These are phyloP conservation scores for Galeopsis tetrahit DNA, from an alignment of 257 asterid genomes.

Conservation along the genomic window DNA sequence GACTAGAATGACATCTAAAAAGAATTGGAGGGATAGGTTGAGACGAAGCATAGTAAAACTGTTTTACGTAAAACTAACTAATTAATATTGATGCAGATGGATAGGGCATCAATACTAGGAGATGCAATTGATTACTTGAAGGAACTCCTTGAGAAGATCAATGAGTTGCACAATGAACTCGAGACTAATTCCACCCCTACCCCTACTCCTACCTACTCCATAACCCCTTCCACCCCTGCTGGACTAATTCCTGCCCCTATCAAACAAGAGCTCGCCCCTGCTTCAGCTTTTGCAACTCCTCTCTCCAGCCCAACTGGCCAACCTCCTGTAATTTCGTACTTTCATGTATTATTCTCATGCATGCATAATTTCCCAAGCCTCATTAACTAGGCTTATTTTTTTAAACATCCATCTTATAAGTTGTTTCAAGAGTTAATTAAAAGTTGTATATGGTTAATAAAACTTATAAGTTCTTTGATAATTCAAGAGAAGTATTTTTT, in stretches of 20 bases:
- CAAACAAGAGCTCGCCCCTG: constrained; percentile 60
- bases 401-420: too few species aligned
- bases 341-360: background rate
- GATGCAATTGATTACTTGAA: constrained; percentile 78
- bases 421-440: too few species aligned
- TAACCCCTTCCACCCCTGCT: constrained; percentile 58
- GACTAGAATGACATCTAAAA: too few species aligned
- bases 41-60: too few species aligned
- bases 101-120: constrained; percentile 82
- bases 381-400: too few species aligned
- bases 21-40: too few species aligned
- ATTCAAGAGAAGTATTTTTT: too few species aligned
- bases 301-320: constrained; percentile 72
- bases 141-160: constrained; percentile 71
- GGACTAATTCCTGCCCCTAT: constrained; percentile 48
- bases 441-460: too few species aligned
- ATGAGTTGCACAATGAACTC: constrained; percentile 71
- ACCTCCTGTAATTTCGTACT: constrained; percentile 37
- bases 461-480: too few species aligned
- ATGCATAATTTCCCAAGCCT: too few species aligned
- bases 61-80: too few species aligned
- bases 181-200: constrained; percentile 24
- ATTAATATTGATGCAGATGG: constrained; percentile 52
- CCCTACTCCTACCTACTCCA: constrained; percentile 49
- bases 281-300: constrained; percentile 55